A percentile compares a stretch with the other conserved stretches of the same genome.
Conservation (phyloP, 148 eudicot genomes). For the Gaultheria prostrata region DNA sequence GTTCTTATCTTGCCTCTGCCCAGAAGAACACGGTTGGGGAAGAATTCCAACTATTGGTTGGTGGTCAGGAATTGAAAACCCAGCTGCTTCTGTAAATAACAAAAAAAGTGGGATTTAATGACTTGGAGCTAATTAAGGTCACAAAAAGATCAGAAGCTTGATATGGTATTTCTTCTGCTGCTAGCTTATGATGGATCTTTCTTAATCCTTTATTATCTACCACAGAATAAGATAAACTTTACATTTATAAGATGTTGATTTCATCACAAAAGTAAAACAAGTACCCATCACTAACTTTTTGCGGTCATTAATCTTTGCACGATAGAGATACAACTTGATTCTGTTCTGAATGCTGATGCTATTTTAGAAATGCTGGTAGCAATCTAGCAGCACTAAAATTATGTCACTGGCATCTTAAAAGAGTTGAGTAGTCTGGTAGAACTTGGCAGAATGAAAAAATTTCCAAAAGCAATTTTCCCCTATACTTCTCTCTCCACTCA, state of each 20-base stretch:
- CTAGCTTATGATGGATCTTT: neutral
- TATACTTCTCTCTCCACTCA: too few species aligned
- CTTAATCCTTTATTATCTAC: neutral
- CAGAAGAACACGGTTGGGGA: conserved; percentile 62
- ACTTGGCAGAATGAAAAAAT: neutral
- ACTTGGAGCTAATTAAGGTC: conserved; percentile 4
- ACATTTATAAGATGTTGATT: neutral
- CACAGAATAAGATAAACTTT: neutral
- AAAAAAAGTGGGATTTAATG: neutral
- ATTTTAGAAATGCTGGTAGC: neutral
- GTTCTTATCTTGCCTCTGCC: conserved; percentile 61
- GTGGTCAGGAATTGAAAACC: conserved; percentile 34
- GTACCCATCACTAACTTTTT: neutral
- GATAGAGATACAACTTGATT: neutral
- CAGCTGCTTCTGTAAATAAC: conserved; percentile 47
- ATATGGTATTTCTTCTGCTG: neutral
- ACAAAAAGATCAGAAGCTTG: neutral
- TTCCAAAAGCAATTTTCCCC: too few species aligned
- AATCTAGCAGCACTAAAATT: neutral
- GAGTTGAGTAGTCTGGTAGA: neutral
- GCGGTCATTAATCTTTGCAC: neutral
- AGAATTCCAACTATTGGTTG: conserved; percentile 65
- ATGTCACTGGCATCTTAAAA: neutral
- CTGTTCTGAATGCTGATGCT: neutral
- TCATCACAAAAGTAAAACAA: conserved; percentile 2